Evolutionary conservation across 306 rosid species (phyloP), one percentile per base, ranked within the genome.

Genomic region (Argentina anserina): DNA sequence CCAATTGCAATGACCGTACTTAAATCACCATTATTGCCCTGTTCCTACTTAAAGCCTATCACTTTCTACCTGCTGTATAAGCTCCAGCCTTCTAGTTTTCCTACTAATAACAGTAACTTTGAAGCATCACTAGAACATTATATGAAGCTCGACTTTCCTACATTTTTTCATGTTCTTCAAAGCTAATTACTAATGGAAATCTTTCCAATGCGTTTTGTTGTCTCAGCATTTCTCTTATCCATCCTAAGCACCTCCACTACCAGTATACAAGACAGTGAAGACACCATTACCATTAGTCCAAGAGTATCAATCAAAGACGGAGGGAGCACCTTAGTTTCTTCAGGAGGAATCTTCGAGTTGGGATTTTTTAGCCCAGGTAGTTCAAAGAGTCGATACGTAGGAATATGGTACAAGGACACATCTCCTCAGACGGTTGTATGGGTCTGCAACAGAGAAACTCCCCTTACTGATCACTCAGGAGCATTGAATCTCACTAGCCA

Each of bases 341-440:
- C n/a, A n/a, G n/a, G n/a, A n/a, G n/a, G n/a, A n/a, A n/a, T n/a
- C n/a, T n/a, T n/a, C n/a, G n/a, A n/a, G n/a, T n/a, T n/a, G n/a
- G n/a, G n/a, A n/a, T n/a, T n/a, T n/a, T n/a, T n/a, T n/a, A n/a
- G n/a, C n/a, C n/a, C n/a, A n/a, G 61, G n/a, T n/a, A n/a, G n/a
- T n/a, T n/a, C n/a, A n/a, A n/a, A n/a, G n/a, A n/a, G n/a, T n/a
- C n/a, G n/a, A n/a, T n/a, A n/a, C n/a, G n/a, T n/a, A n/a, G n/a
- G n/a, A n/a, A n/a, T n/a, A n/a, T n/a, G n/a, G n/a, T n/a, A n/a
- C n/a, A n/a, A n/a, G n/a, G 45, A 39, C 7, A 17, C 25, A 28
- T 62, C 69, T 34, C 29, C 62, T 21, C 28, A 14, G 21, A 72
- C 29, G 7, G 23, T 72, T 49, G 89, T n/a, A n/a, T n/a, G n/a